A percentile compares a stretch with the other conserved stretches of the same genome.
Evolutionary conservation across 2,329 filamentous ascomycete genomes (phyloP).

Genomic region (Waltergamsia citrina): DNA sequence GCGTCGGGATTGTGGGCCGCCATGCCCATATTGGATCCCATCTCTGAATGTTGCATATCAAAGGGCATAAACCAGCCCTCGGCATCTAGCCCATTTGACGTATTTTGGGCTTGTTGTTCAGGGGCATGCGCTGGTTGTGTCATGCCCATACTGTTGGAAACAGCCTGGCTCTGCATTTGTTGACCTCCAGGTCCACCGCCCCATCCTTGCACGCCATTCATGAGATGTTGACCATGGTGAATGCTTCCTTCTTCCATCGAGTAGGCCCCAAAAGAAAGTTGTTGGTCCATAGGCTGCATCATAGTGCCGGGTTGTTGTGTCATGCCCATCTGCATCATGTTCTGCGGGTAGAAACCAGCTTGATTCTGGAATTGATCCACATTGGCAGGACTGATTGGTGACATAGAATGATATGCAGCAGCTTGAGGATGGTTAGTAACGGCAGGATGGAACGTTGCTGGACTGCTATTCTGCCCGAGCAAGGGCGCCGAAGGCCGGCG

Average conservation of each 20-base stretch:
- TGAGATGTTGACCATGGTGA: constrained; percentile 22
- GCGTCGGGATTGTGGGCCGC: constrained; percentile 34
- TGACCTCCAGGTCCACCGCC: neutral
- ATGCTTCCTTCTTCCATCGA: constrained; percentile 37
- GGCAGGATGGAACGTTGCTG: constrained; percentile 28
- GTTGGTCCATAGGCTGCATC: constrained; percentile 63
- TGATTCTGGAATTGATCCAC: constrained; percentile 20
- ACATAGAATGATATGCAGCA: constrained; percentile 34
- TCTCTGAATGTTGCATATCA: constrained; percentile 71
- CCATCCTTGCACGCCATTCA: constrained; percentile 23
- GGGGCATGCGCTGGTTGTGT: neutral
- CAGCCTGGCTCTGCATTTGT: neutral
- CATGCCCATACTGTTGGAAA: neutral
- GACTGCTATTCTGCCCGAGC: constrained; percentile 28
- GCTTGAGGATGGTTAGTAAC: constrained; percentile 29
- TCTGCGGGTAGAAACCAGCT: constrained; percentile 32
- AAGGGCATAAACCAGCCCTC: constrained; percentile 91
- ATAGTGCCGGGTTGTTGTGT: constrained; percentile 36
- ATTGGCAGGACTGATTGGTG: constrained; percentile 42
- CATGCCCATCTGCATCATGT: constrained; percentile 43
- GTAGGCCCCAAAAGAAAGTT: constrained; percentile 69
- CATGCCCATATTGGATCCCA: constrained; percentile 33
- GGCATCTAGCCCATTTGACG: constrained; percentile 18
- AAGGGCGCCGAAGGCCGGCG: constrained; percentile 32
- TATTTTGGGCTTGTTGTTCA: neutral